Conservation (phyloP, 768 basidiomycete species). For the Psilocybe azurescens region DNA sequence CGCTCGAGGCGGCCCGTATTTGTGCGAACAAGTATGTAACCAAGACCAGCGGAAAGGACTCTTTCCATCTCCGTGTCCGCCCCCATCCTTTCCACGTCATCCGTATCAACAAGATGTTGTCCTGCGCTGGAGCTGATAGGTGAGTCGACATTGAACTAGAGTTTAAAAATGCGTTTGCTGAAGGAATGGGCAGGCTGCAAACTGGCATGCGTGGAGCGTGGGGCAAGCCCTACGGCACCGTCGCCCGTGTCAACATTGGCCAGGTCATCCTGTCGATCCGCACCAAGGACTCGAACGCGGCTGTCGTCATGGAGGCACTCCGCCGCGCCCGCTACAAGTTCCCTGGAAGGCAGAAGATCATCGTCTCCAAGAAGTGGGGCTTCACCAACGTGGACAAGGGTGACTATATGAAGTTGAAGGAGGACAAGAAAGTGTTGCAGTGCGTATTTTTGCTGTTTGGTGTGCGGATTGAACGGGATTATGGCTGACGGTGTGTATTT, state of each 20-base stretch:
- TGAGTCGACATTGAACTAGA: conserved; percentile 37
- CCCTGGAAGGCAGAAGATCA: conserved; percentile 98
- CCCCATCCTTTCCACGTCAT: conserved; percentile 99
- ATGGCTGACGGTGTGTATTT: conserved; percentile 1
- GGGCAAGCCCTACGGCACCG: conserved; percentile 98
- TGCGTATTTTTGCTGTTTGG: conserved; percentile 45
- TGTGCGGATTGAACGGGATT: not conserved
- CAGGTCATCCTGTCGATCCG: conserved; percentile 91
- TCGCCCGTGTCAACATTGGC: conserved; percentile 96
- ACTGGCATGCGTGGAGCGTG: conserved; percentile 99
- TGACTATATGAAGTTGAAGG: conserved; percentile 89
- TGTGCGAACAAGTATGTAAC: conserved; percentile 99
- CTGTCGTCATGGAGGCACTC: conserved; percentile 95
- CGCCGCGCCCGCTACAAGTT: conserved; percentile 99
- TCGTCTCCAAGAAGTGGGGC: conserved; percentile 97
- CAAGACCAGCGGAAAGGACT: conserved; percentile 97
- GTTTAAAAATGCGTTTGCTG: not conserved
- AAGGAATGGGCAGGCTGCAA: conserved; percentile 64
- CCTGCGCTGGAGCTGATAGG: conserved; percentile 99
- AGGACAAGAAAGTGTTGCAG: conserved; percentile 89
- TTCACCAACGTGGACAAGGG: conserved; percentile 94
- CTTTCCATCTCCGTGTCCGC: conserved; percentile 97
- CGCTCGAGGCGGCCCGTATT: conserved; percentile 97
- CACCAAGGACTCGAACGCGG: conserved; percentile 85
- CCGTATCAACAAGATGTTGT: conserved; percentile 99